Base-by-base conservation (phyloP, 2,329 filamentous ascomycete genomes). In the Trichoderma koningiopsis region DNA sequence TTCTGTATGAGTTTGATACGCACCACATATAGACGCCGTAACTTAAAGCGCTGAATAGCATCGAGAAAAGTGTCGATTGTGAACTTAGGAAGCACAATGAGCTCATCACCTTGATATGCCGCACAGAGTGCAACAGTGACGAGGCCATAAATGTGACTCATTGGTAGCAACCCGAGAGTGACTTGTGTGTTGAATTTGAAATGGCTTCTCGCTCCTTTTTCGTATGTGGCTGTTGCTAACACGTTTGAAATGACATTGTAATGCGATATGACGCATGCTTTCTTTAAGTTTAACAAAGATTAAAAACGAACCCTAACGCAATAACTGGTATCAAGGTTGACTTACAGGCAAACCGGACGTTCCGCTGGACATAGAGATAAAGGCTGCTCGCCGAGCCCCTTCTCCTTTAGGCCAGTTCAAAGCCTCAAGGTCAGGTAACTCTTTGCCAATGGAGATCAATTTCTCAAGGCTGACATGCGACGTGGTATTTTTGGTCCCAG, bases 261-360 rank as follows among this genome's bases (percentile, higher is more conserved):
- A 77, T 95, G 92, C 2, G 91, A 91, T 70, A 95, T 92, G 89
- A 92, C 93, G 62, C 94, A 92, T 55, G 91, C 92, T 90, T 93
- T 93, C 88, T 92, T 10, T n/a, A 16, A 13, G 69, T n/a, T n/a
- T n/a, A n/a, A n/a, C n/a, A 8, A 65, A 3, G 11, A 19, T 13
- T 14, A 40, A 68, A 49, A 40, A 16, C 5, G 1, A 5, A 19
- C 2, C 53, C 49, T 76, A 53, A n/a, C 37, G 7, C 16, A 29
- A 22, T 22, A 13, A 40, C 10, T 22, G 7, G 24, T 2, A 57
- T 57, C 31, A 31, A 57, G 33, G 5, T 40, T 49, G 37, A 72
- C 84, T 75, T 82, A 91, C 90, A 19, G 92, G 92, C 47, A 94
- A 80, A 3, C 92, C 92, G 11, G 91, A 94, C 1, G 92, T 95